Evolutionary conservation across 208 protist species (phyloP), one percentile per base, ranked within the genome.

Genomic region (Trypanosomatidae sp.): DNA sequence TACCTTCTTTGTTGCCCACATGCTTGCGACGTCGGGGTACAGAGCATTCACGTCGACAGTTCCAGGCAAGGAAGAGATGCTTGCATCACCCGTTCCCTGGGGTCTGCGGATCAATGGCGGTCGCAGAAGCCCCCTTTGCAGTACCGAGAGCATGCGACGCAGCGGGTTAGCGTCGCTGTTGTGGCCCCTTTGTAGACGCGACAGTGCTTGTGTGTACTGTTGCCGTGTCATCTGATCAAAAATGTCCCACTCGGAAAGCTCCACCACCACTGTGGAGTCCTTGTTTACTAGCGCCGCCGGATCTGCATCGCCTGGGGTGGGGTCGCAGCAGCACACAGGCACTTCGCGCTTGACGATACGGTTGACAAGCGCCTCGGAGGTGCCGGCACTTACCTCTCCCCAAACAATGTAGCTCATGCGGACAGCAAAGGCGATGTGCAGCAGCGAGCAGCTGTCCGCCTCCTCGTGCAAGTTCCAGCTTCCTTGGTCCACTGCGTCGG

Each of bases 351-450:
- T 66, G 17, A 77, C 66, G 17, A 73, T 53, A 33, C 74, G 58
- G 46, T 67, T 50, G 25, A 76, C 66, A 43, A 71, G 36, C 39
- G 66, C 71, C 7, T 64, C 58, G 66, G 66, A 53, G 6, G 60
- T 72, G 50, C 50, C 46, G 39, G 43, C 46, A 33, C 73, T 65
- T 47, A 87, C 60, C 50, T 68, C 68, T 66, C 89, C 88, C 91
- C 91, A 95, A n/a, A 95, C 83, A 55, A 92, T 72, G 74, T 91
- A 94, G 12, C 77, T 88, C 88, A 92, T 91, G 56, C 91, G 81
- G 43, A 93, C 64, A 1, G 91, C 91, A 10, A 92, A 79, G 5
- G 87, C 78, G 22, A 96, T 66, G 65, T 92, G 70, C 47, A 93
- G 69, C 28, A 96, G 73, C 49, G 91, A 92, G 79, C 89, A 94